A percentile compares a stretch with the other conserved stretches of the same genome.
These are phyloP conservation scores for Colletotrichum noveboracense DNA, from an alignment of 2,329 filamentous ascomycete genomes.

Conservation along the genomic window DNA sequence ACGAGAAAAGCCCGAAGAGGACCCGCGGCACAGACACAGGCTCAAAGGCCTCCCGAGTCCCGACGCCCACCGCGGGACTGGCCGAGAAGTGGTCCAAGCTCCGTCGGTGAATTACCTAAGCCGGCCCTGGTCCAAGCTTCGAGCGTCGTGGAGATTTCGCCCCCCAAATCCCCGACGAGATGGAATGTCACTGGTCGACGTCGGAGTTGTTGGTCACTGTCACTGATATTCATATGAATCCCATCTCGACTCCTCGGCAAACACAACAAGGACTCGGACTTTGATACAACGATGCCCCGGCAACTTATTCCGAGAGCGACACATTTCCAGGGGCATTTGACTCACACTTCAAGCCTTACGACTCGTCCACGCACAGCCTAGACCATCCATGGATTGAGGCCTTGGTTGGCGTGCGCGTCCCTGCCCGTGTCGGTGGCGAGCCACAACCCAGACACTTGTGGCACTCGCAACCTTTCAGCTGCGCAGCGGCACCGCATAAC, in stretches of 20 bases:
- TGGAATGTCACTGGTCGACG: background rate
- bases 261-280: background rate
- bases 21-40: background rate
- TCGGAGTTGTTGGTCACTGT: background rate
- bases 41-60: background rate
- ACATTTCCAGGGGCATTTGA: background rate
- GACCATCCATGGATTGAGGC: background rate
- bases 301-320: background rate
- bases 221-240: background rate
- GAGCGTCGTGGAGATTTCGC: background rate
- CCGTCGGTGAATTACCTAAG: background rate
- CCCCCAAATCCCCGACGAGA: background rate
- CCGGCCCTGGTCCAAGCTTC: background rate
- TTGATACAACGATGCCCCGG: background rate
- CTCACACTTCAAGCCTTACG: slow-evolving; percentile 10
- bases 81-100: background rate
- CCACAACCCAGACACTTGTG: background rate
- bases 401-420: slow-evolving; percentile 14
- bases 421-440: background rate
- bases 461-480: background rate
- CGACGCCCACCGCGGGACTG: background rate
- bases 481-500: background rate
- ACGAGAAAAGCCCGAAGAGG: background rate
- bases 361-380: background rate
- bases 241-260: background rate